Evolutionary conservation across 352 stramenopile genomes (phyloP), one percentile per base, ranked within the genome.

Genomic region (Phytophthora colocasiae): DNA sequence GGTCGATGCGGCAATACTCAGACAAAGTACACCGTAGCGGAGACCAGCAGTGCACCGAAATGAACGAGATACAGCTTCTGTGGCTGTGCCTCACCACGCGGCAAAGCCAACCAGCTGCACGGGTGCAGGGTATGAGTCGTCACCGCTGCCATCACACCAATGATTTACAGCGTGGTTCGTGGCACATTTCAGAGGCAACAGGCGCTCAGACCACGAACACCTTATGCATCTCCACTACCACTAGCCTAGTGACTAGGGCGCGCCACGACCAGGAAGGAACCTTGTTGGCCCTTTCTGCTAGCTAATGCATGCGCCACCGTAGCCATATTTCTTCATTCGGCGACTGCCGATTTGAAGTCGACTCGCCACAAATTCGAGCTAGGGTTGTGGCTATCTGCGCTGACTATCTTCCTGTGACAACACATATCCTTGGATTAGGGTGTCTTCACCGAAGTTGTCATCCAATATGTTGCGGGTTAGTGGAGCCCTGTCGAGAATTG

Each of bases 391-490:
- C 22, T 57, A 14, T 51, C 17, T 52, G 6, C 24, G 47, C 68
- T 75, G 67, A 71, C 55, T 75, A 57, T 59, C 62, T 62, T 61
- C 47, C 66, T 73, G 47, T 26, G 58, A 70, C 32, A 74, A 55
- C 12, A n/a, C 43, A 63, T 74, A 70, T 0, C 66, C 48, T 53
- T 47, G 29, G 6, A 66, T 58, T 58, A 9, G 22, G 22, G 4
- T 47, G 10, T 51, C 36, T 12, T 19, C 4, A 51, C 39, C 14
- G 27, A 46, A n/a, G 45, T 32, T 57, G 11, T 12, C 38, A 48
- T 29, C 45, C 36, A 11, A 55, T 54, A 43, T 31, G 4, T 29
- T 24, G 29, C 15, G n/a, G 22, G 10, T 40, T 38, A 12, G 17
- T 40, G 2, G n/a, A 11, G 22, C 27, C 38, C 58, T 65, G 45